These are phyloP conservation scores for Cryptococcus sp. DNA, from an alignment of 1,284 basidiomycete genomes.

Conservation along the genomic window DNA sequence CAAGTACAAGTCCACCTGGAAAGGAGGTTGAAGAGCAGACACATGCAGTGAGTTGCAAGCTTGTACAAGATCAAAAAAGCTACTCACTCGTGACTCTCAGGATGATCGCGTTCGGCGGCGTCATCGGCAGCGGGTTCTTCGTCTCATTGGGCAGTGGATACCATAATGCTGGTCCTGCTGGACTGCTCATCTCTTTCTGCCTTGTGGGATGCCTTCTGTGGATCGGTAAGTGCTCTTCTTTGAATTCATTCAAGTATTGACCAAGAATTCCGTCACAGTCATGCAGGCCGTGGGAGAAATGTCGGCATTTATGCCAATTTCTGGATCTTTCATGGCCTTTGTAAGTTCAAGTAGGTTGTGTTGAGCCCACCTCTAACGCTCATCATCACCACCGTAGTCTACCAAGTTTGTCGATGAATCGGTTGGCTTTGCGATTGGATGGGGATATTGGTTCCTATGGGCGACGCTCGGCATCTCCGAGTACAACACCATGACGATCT, in stretches of 20 bases:
- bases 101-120: constrained; percentile 1
- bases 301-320: constrained; percentile 5
- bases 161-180: constrained; percentile 4
- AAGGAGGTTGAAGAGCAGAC: too few relatives aligned
- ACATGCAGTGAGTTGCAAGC: too few relatives aligned
- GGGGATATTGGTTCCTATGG: too few relatives aligned
- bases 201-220: constrained; percentile 3
- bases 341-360: background rate
- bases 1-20: too few relatives aligned
- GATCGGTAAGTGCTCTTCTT: background rate
- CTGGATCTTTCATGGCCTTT: background rate
- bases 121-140: constrained; percentile 5
- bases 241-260: background rate
- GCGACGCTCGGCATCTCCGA: too few relatives aligned
- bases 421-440: too few relatives aligned
- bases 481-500: background rate
- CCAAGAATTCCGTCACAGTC: background rate
- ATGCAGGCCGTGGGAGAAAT: constrained; percentile 5
- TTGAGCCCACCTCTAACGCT: too few relatives aligned
- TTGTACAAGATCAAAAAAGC: too few relatives aligned
- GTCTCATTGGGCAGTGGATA: constrained; percentile 7
- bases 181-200: background rate
- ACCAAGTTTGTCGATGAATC: too few relatives aligned
- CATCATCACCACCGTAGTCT: too few relatives aligned
- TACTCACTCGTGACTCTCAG: background rate